A percentile compares a stretch with the other conserved stretches of the same genome.
phyloP scores from a whole-genome alignment of 176 grass and related monocot species.

The Musa itinerans region DNA sequence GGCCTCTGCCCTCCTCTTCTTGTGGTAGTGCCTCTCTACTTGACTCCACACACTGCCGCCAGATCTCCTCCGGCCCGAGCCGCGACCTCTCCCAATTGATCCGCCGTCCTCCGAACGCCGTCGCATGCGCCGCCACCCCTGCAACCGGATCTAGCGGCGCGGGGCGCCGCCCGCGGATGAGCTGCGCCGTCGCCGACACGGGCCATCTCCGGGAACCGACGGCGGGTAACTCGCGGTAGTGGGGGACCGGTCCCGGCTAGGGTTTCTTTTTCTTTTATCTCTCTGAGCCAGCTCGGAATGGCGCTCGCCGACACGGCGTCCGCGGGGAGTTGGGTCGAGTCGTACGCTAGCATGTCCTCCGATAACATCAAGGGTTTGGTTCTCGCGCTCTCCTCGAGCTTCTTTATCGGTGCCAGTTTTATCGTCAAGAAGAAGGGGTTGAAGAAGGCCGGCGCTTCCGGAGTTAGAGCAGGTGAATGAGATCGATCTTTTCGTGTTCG shows the following conservation, averaged over 20 bases:
- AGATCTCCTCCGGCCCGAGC: slow-evolving; percentile 18
- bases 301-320: slow-evolving; percentile 22
- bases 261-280: not conserved
- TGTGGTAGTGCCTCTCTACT: not conserved
- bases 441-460: slow-evolving; percentile 81
- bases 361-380: slow-evolving; percentile 97
- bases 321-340: slow-evolving; percentile 65
- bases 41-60: not conserved
- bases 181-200: slow-evolving; percentile 23
- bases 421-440: slow-evolving; percentile 99
- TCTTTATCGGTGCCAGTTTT: slow-evolving; percentile 94
- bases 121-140: slow-evolving; percentile 5
- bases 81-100: not conserved
- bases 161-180: not conserved
- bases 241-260: not conserved
- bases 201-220: slow-evolving; percentile 29
- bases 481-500: not conserved
- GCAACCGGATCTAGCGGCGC: slow-evolving; percentile 8
- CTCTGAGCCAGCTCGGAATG: not conserved
- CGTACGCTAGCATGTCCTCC: slow-evolving; percentile 80
- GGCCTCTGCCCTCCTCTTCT: slow-evolving; percentile 7
- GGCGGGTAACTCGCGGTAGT: not conserved
- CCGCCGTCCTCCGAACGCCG: not conserved
- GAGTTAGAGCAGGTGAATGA: slow-evolving; percentile 68
- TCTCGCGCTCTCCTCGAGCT: slow-evolving; percentile 84